These are phyloP conservation scores for Mucor piriformis DNA, from an alignment of 371 early-diverging fungal species.

Conservation along the genomic window DNA sequence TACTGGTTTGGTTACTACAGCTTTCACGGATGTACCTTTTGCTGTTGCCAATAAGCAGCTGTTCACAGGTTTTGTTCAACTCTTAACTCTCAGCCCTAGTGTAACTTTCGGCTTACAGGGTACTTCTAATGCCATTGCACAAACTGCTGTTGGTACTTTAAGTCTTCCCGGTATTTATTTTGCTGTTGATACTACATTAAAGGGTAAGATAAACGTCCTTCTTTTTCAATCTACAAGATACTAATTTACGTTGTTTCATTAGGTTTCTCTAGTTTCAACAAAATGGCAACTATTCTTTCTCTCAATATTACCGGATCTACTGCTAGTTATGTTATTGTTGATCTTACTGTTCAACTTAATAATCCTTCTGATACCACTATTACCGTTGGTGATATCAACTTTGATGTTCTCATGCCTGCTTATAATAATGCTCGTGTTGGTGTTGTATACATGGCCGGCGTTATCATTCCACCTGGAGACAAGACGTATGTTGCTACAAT, in stretches of 20 bases:
- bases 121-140: slow-evolving; percentile 51
- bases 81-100: slow-evolving; percentile 47
- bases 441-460: slow-evolving; percentile 35
- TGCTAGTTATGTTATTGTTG: slow-evolving; percentile 34
- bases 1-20: slow-evolving; percentile 48
- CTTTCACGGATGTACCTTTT: slow-evolving; percentile 54
- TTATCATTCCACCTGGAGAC: slow-evolving; percentile 53
- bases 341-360: slow-evolving; percentile 39
- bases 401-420: slow-evolving; percentile 46
- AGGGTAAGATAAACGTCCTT: slow-evolving; percentile 34
- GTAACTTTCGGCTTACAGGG: slow-evolving; percentile 57
- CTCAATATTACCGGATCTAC: slow-evolving; percentile 50
- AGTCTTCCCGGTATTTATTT: slow-evolving; percentile 51
- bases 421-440: slow-evolving; percentile 37
- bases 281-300: slow-evolving; percentile 42
- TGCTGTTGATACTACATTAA: slow-evolving; percentile 51
- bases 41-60: slow-evolving; percentile 35
- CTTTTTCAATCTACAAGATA: background rate
- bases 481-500: slow-evolving; percentile 44
- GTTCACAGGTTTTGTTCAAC: slow-evolving; percentile 52
- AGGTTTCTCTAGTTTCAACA: slow-evolving; percentile 51
- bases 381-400: slow-evolving; percentile 51
- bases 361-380: slow-evolving; percentile 62
- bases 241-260: background rate
- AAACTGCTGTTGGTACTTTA: slow-evolving; percentile 58